Conservation (phyloP, 371 early-diverging fungal species). For the Mortierella polycephala region DNA sequence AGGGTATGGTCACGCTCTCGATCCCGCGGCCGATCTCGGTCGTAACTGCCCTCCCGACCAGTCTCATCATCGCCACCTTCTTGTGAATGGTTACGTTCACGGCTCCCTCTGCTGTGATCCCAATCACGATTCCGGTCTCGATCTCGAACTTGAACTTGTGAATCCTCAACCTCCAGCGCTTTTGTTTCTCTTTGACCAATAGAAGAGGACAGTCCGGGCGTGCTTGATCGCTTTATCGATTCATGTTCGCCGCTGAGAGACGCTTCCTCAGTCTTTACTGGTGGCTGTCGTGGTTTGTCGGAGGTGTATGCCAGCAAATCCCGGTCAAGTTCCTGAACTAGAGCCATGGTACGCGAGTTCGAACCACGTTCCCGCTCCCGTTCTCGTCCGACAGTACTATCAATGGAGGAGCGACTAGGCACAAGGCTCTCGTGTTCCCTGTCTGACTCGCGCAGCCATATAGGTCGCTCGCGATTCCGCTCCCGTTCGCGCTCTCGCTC, state of each 20-base stretch:
- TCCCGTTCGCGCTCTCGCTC: slow-evolving; percentile 60
- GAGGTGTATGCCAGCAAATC: slow-evolving; percentile 54
- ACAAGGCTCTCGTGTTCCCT: slow-evolving; percentile 26
- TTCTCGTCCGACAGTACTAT: slow-evolving; percentile 57
- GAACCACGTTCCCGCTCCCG: slow-evolving; percentile 58
- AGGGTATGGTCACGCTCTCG: slow-evolving; percentile 13
- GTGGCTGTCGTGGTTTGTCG: slow-evolving; percentile 37
- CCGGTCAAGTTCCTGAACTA: slow-evolving; percentile 58
- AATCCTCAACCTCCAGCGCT: slow-evolving; percentile 4
- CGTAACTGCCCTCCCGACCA: slow-evolving; percentile 55
- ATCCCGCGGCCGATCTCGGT: slow-evolving; percentile 54
- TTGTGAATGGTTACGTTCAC: slow-evolving; percentile 57
- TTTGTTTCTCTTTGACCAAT: slow-evolving; percentile 6
- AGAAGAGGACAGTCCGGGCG: background rate
- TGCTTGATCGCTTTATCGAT: background rate
- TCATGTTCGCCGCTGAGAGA: slow-evolving; percentile 3
- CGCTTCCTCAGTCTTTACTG: slow-evolving; percentile 11
- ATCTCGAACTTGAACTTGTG: slow-evolving; percentile 56
- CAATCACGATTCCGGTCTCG: slow-evolving; percentile 57
- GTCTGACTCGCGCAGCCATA: slow-evolving; percentile 55
- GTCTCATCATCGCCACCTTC: slow-evolving; percentile 54
- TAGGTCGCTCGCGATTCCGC: slow-evolving; percentile 40
- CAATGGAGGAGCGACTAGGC: slow-evolving; percentile 38
- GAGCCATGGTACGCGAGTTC: slow-evolving; percentile 53
- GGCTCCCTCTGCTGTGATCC: slow-evolving; percentile 18